These are phyloP conservation scores for Ophiostoma ulmi DNA, from an alignment of 2,329 filamentous ascomycete species.

Conservation along the genomic window DNA sequence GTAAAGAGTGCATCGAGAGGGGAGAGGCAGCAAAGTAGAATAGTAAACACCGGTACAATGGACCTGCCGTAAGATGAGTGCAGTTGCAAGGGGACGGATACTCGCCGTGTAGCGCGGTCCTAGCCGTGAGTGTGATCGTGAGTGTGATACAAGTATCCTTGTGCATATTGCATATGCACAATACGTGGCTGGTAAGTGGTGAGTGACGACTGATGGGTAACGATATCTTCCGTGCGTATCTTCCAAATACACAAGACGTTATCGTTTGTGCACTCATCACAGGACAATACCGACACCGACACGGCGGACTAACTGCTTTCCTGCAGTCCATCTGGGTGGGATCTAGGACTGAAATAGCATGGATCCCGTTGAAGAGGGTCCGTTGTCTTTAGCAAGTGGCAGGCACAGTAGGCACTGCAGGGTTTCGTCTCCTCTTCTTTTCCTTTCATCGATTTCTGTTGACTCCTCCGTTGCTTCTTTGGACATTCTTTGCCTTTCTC, in stretches of 20 bases:
- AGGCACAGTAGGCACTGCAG: no score
- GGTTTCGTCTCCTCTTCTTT: background rate
- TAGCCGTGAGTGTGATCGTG: background rate
- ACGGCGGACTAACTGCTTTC: no score
- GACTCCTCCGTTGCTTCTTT: background rate
- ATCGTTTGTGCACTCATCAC: background rate
- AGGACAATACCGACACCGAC: no score
- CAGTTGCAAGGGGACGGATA: background rate
- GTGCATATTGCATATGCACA: background rate
- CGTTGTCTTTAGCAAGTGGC: background rate
- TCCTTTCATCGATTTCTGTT: background rate
- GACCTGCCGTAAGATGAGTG: conserved; percentile 7
- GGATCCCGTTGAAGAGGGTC: background rate
- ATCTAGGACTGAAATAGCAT: background rate
- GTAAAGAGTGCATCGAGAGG: background rate
- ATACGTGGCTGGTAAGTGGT: background rate
- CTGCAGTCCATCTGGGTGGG: no score
- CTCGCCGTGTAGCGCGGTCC: background rate
- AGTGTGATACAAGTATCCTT: background rate
- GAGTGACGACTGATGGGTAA: background rate
- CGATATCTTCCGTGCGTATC: conserved; percentile 4
- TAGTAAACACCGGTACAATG: background rate
- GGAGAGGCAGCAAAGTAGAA: background rate
- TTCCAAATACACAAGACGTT: background rate
- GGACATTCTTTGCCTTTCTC: background rate